Evolutionary conservation across 192 early-diverging fungal species (phyloP).

Genomic region (Coemansia sp.): DNA sequence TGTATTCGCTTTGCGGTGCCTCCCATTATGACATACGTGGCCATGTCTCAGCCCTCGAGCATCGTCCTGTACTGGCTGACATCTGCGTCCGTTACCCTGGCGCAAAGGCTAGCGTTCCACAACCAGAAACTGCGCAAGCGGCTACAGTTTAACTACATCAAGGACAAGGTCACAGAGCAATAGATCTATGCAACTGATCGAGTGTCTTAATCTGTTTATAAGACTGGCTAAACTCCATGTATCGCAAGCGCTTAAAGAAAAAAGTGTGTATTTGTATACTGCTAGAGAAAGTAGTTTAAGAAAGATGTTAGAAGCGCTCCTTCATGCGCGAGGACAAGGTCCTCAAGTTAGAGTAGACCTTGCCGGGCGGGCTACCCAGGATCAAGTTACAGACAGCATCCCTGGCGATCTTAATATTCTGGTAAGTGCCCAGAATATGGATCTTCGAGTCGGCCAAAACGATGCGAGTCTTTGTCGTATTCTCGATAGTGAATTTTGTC

Average conservation of each 20-base stretch:
- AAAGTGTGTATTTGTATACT: background rate
- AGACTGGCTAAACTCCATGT: too few relatives aligned
- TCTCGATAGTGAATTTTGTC: conserved; percentile 97
- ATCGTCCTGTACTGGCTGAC: conserved; percentile 36
- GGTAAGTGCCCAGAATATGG: conserved; percentile 92
- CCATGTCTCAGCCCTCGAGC: conserved; percentile 13
- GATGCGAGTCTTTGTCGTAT: conserved; percentile 92
- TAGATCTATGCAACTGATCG: background rate
- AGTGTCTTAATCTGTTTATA: too few relatives aligned
- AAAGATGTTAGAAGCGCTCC: conserved; percentile 77
- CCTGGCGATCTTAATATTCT: conserved; percentile 94
- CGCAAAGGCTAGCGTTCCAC: conserved; percentile 20
- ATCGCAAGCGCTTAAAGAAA: too few relatives aligned
- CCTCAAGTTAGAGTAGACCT: conserved; percentile 89
- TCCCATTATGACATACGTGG: background rate
- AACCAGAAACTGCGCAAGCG: conserved; percentile 13
- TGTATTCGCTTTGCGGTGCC: conserved; percentile 5
- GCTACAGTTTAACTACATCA: conserved; percentile 7
- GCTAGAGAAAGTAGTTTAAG: background rate
- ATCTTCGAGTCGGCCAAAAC: conserved; percentile 97
- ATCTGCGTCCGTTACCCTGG: conserved; percentile 23
- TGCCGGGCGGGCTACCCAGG: conserved; percentile 93
- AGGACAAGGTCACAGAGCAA: background rate
- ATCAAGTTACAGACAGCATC: conserved; percentile 91
- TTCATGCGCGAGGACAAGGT: conserved; percentile 88